These are phyloP conservation scores for Beauveria sp. DNA, from an alignment of 2,329 filamentous ascomycete genomes.

Conservation along the genomic window DNA sequence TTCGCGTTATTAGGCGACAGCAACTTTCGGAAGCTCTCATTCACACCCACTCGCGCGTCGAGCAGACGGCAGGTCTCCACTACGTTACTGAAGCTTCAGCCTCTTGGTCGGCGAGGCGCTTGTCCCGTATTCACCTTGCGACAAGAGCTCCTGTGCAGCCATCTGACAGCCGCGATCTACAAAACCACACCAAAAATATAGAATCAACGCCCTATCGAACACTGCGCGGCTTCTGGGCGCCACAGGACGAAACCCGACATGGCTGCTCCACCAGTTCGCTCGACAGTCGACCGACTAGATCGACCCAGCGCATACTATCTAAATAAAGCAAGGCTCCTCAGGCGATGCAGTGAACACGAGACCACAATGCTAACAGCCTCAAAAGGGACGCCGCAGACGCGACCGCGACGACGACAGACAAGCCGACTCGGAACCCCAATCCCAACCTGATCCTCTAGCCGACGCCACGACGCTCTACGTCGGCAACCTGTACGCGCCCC, in stretches of 20 bases:
- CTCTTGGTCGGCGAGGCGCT: neutral
- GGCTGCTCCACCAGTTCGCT: conserved; percentile 5
- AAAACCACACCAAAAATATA: neutral
- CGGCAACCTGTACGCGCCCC: conserved; percentile 66
- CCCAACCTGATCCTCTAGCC: conserved; percentile 60
- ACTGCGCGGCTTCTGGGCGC: neutral
- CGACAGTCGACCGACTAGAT: conserved; percentile 84
- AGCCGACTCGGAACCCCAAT: conserved; percentile 44
- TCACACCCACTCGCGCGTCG: neutral
- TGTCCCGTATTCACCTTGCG: neutral
- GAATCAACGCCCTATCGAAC: neutral
- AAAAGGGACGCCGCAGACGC: conserved; percentile 64
- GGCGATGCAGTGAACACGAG: conserved; percentile 10
- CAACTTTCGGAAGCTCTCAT: neutral
- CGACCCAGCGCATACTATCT: conserved; percentile 91
- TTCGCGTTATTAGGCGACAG: too few relatives aligned
- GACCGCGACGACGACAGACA: conserved; percentile 50
- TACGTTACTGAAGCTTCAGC: conserved; percentile 6
- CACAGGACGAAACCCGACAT: neutral
- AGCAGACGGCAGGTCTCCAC: conserved; percentile 4
- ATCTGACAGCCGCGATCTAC: neutral
- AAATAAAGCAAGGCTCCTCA: conserved; percentile 55
- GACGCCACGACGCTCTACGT: conserved; percentile 94
- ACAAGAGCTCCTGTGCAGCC: neutral
- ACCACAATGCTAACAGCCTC: neutral